A percentile compares a stretch with the other conserved stretches of the same genome.
phyloP scores from a whole-genome alignment of 1,284 basidiomycete species.

The Rhodofomes roseus region DNA sequence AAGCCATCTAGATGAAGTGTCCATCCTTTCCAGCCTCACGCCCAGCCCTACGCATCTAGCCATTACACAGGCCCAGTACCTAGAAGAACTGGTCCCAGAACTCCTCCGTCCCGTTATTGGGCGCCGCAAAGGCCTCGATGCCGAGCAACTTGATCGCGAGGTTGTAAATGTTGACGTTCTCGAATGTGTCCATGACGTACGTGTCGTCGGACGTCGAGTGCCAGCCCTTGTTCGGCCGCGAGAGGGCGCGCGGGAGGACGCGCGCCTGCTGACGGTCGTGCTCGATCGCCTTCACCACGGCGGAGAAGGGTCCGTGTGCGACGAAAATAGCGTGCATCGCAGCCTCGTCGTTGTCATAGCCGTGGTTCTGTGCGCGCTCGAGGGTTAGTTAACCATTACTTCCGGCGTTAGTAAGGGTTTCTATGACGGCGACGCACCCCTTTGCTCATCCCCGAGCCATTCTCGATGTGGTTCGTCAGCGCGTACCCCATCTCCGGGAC shows the following conservation, averaged over 20 bases:
- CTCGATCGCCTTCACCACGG: conserved; percentile 56
- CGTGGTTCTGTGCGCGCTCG: conserved; percentile 57
- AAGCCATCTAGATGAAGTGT: background rate
- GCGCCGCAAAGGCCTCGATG: conserved; percentile 53
- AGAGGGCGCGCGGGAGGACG: conserved; percentile 25
- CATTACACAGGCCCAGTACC: background rate
- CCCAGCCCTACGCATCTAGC: background rate
- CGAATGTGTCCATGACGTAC: conserved; percentile 76
- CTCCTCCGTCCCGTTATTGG: conserved; percentile 72
- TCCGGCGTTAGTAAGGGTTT: background rate
- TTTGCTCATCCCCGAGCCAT: conserved; percentile 63
- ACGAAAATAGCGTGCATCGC: conserved; percentile 91
- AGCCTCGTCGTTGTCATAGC: conserved; percentile 73
- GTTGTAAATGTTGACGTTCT: conserved; percentile 83
- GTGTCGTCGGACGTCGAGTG: conserved; percentile 60
- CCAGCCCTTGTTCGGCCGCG: conserved; percentile 52
- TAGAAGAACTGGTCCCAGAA: conserved; percentile 80
- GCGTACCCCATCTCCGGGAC: conserved; percentile 78
- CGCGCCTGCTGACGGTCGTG: conserved; percentile 24
- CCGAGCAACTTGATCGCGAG: conserved; percentile 75
- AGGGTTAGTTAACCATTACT: background rate
- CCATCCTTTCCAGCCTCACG: background rate
- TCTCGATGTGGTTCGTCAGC: conserved; percentile 58
- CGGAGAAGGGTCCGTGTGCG: conserved; percentile 82
- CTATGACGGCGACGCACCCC: conserved; percentile 62